Conservation (phyloP, 768 basidiomycete genomes). For the Boletus rubropictus region DNA sequence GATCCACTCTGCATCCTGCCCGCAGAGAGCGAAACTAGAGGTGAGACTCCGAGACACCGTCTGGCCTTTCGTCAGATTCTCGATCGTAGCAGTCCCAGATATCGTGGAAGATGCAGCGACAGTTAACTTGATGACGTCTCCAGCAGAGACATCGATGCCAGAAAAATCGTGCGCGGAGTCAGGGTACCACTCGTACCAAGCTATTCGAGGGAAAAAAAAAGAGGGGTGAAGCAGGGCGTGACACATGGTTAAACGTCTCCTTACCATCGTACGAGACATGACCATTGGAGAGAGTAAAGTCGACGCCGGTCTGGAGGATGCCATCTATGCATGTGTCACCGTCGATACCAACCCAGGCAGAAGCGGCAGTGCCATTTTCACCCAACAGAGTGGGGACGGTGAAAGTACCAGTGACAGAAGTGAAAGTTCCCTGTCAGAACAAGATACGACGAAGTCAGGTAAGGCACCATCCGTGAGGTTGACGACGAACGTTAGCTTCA, state of each 20-base stretch:
- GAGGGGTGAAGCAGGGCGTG: not conserved
- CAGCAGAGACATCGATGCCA: not conserved
- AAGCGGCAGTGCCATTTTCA: not conserved
- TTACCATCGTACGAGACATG: constrained; percentile 2
- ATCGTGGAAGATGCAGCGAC: not conserved
- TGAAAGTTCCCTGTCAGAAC: constrained; percentile 5
- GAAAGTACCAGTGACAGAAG: not conserved
- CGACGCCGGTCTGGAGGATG: constrained; percentile 2
- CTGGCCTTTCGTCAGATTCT: constrained; percentile 8
- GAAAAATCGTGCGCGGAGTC: not conserved
- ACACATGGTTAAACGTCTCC: too few relatives aligned
- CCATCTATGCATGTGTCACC: not conserved
- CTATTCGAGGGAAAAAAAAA: not conserved
- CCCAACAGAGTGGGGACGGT: not conserved
- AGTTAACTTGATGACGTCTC: constrained; percentile 3
- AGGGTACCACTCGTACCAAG: constrained; percentile 9
- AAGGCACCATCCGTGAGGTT: not conserved
- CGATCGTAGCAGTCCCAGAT: not conserved
- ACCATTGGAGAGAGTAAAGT: not conserved
- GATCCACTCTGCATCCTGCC: constrained; percentile 6
- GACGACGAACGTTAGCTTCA: not conserved
- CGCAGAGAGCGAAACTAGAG: constrained; percentile 3
- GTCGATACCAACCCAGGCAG: constrained; percentile 8
- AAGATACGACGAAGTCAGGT: not conserved
- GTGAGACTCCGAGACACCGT: not conserved